Conservation (phyloP, 192 early-diverging fungal genomes). For the Entophlyctis luteolus region DNA sequence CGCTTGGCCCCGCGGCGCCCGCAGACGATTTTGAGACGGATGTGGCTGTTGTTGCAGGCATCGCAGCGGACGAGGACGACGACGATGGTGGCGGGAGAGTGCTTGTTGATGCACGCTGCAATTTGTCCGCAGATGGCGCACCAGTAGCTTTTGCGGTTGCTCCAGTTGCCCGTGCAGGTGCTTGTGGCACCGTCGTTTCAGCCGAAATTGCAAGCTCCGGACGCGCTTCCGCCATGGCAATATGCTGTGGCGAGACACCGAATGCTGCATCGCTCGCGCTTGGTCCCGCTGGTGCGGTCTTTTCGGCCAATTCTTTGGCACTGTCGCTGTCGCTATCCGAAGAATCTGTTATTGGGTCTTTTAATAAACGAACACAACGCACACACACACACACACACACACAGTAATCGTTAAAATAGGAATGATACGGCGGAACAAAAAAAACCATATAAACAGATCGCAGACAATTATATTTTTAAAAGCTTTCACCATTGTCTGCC, state of each 20-base stretch:
- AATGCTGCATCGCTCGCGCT: too few relatives aligned
- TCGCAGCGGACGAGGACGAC: background rate
- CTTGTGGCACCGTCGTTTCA: background rate
- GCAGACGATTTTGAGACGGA: background rate
- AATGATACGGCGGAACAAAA: too few relatives aligned
- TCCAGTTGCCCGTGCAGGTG: background rate
- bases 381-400: too few relatives aligned
- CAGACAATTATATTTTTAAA: too few relatives aligned
- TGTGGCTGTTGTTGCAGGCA: background rate
- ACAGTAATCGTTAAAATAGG: too few relatives aligned
- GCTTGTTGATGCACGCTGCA: background rate
- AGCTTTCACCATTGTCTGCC: too few relatives aligned
- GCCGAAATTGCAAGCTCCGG: too few relatives aligned
- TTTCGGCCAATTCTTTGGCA: background rate
- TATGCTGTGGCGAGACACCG: too few relatives aligned
- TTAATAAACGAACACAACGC: too few relatives aligned
- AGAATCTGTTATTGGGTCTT: background rate
- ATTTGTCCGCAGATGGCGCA: background rate
- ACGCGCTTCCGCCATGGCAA: too few relatives aligned
- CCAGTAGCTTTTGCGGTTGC: background rate
- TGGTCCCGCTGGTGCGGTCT: background rate
- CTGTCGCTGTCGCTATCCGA: background rate
- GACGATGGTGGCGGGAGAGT: background rate
- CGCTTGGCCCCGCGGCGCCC: too few relatives aligned
- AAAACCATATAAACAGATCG: too few relatives aligned